Evolutionary conservation across 306 rosid species (phyloP).

Genomic region (apple (Malus domestica)): DNA sequence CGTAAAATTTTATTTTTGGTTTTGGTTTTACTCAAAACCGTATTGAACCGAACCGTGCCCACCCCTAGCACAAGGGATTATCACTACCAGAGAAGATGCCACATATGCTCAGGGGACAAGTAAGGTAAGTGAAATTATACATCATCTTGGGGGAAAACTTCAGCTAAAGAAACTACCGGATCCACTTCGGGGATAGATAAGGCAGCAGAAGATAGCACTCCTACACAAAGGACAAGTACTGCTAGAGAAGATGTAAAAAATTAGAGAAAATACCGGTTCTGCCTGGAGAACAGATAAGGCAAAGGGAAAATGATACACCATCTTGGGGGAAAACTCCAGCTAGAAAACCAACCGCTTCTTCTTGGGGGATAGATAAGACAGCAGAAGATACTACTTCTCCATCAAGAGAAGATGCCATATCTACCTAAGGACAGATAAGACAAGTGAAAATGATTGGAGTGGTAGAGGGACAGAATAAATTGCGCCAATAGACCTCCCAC

Average conservation of each 20-base stretch:
- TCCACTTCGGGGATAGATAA: slow-evolving; percentile 4
- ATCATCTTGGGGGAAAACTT: background rate
- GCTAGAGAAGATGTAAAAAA: background rate
- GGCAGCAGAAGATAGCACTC: background rate
- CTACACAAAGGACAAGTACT: background rate
- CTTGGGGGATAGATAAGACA: background rate
- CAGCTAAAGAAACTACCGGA: background rate
- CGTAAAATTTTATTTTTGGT: too few relatives aligned
- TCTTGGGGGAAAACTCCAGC: background rate
- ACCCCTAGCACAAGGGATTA: too few relatives aligned
- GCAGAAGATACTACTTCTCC: background rate
- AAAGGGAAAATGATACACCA: background rate
- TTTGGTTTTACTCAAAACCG: too few relatives aligned
- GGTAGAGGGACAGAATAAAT: too few relatives aligned
- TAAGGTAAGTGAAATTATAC: background rate
- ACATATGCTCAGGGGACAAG: background rate
- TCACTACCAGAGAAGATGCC: background rate
- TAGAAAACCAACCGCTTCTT: background rate
- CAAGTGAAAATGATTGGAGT: too few relatives aligned
- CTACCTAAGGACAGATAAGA: too few relatives aligned
- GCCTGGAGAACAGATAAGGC: background rate
- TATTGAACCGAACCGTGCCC: too few relatives aligned
- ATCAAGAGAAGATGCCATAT: too few relatives aligned
- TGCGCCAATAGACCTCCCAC: too few relatives aligned
- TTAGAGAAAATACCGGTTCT: background rate